Percentiles rank a stretch among this genome's conserved stretches.
Evolutionary conservation across 345 rosid species (phyloP).

Genomic region (Populus deltoides): DNA sequence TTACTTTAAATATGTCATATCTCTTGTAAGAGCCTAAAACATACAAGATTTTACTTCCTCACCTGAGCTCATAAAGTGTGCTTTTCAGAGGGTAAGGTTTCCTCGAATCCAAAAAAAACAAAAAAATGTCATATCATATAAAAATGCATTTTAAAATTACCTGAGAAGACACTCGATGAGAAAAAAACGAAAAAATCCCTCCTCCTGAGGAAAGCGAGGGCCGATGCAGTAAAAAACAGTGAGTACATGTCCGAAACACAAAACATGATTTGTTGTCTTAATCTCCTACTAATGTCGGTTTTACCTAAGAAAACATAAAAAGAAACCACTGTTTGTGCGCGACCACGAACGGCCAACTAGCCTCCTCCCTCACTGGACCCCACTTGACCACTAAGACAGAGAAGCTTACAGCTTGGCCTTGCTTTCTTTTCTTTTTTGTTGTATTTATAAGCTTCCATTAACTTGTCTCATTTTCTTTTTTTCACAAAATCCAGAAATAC

Average conservation of each 20-base stretch:
- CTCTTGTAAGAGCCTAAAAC: too few species aligned
- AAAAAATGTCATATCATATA: too few species aligned
- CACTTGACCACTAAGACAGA: constrained; percentile 34
- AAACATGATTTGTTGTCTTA: not conserved
- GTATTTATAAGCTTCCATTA: not conserved
- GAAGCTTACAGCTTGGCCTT: constrained; percentile 11
- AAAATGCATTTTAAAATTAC: too few species aligned
- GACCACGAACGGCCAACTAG: constrained; percentile 34
- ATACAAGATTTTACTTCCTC: too few species aligned
- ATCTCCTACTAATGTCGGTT: constrained; percentile 20
- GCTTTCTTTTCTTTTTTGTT: not conserved
- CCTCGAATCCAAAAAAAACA: too few species aligned
- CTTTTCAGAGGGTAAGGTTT: too few species aligned
- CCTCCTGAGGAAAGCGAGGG: not conserved
- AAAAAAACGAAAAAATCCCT: not conserved
- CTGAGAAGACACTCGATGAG: too few species aligned
- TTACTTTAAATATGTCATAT: too few species aligned
- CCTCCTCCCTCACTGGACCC: constrained; percentile 32
- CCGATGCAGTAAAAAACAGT: constrained; percentile 10
- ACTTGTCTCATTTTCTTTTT: not conserved
- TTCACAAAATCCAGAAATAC: not conserved
- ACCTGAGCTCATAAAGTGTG: too few species aligned
- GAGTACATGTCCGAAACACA: not conserved
- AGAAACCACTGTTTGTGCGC: constrained; percentile 23
- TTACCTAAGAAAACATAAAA: not conserved